phyloP scores from a whole-genome alignment of 768 basidiomycete species.

The Hebeloma cylindrosporum region DNA sequence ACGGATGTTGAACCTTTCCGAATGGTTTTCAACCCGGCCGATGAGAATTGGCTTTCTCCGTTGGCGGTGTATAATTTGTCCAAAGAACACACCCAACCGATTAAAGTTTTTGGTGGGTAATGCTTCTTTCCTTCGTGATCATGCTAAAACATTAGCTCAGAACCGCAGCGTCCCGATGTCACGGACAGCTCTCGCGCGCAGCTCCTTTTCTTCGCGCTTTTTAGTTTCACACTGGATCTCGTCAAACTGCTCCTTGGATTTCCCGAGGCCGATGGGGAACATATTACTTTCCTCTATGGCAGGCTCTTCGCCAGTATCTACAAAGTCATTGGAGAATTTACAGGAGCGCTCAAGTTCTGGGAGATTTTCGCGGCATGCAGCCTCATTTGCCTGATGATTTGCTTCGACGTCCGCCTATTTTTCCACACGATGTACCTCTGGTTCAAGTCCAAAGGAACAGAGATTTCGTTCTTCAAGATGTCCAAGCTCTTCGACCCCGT shows the following conservation, averaged over 20 bases:
- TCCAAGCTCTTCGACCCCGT: no score
- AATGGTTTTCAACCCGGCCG: slow-evolving; percentile 14
- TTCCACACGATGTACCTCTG: no score
- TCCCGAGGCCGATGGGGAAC: slow-evolving; percentile 7
- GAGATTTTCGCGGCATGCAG: background rate
- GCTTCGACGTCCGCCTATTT: no score
- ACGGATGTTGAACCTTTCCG: slow-evolving; percentile 15
- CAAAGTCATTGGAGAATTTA: background rate
- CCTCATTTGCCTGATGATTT: no score
- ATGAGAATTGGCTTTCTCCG: slow-evolving; percentile 19
- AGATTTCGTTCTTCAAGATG: no score
- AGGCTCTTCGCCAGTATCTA: background rate
- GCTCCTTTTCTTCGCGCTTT: slow-evolving; percentile 4
- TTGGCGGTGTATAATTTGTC: slow-evolving; percentile 22
- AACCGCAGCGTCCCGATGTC: slow-evolving; percentile 14
- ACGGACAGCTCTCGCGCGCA: slow-evolving; percentile 16
- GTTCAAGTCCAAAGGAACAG: no score
- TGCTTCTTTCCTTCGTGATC: background rate
- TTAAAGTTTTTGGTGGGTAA: slow-evolving; percentile 21
- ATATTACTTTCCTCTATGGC: slow-evolving; percentile 13
- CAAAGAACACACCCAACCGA: slow-evolving; percentile 17
- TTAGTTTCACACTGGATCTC: slow-evolving; percentile 8
- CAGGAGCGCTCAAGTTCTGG: background rate
- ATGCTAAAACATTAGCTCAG: slow-evolving; percentile 2
- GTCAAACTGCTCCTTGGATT: slow-evolving; percentile 15